Conservation (phyloP, 2,329 filamentous ascomycete species). For the Leptographium wingfieldii region DNA sequence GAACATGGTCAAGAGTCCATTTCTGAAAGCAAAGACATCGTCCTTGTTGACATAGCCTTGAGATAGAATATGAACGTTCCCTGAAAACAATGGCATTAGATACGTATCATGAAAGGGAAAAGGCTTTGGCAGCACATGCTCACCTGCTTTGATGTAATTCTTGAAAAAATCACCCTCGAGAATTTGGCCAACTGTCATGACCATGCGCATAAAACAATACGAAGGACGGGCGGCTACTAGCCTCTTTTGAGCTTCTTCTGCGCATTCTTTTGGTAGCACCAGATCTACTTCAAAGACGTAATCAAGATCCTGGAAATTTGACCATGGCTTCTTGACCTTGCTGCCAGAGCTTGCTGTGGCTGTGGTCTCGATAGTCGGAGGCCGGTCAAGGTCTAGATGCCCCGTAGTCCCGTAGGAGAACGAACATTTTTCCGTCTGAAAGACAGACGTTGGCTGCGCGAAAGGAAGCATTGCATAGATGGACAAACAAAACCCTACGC, state of each 20-base stretch:
- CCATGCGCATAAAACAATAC: conserved; percentile 52
- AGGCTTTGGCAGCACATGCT: not conserved
- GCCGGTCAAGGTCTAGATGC: conserved; percentile 58
- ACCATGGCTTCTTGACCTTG: conserved; percentile 60
- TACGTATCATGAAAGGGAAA: not conserved
- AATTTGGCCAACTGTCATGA: conserved; percentile 60
- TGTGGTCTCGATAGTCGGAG: conserved; percentile 37
- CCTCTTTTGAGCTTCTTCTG: conserved; percentile 38
- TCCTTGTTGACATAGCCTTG: conserved; percentile 59
- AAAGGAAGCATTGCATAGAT: conserved; percentile 30
- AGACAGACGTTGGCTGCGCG: conserved; percentile 27
- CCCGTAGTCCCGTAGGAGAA: conserved; percentile 57
- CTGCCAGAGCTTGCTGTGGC: not conserved
- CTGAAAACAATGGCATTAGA: conserved; percentile 26
- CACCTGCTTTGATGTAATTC: conserved; percentile 71
- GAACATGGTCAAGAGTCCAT: conserved; percentile 62
- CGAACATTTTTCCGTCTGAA: conserved; percentile 55
- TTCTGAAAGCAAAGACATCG: conserved; percentile 56
- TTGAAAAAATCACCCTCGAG: conserved; percentile 67
- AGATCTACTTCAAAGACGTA: conserved; percentile 52
- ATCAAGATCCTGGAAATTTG: conserved; percentile 47
- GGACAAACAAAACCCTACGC: not conserved
- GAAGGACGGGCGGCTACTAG: conserved; percentile 22
- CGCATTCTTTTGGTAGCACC: conserved; percentile 54
- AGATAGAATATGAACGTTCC: conserved; percentile 73